Conservation (phyloP, 2,329 filamentous ascomycete species). For the Aspergillus sp. region DNA sequence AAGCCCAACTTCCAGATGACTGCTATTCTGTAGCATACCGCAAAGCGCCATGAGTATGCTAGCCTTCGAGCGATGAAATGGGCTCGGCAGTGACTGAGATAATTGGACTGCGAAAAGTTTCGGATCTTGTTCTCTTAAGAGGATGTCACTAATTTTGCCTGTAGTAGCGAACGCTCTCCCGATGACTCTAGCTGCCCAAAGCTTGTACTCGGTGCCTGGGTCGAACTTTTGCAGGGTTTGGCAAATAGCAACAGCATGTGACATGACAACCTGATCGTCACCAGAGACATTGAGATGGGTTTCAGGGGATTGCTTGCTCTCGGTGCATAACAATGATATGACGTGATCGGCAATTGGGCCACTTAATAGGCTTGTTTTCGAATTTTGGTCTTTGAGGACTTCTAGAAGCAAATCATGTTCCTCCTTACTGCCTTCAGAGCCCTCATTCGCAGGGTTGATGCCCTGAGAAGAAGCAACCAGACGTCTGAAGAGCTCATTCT, state of each 20-base stretch:
- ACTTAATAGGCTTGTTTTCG: constrained; percentile 67
- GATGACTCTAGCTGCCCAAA: constrained; percentile 83
- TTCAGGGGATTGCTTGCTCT: constrained; percentile 66
- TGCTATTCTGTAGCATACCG: constrained; percentile 60
- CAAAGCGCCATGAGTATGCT: constrained; percentile 64
- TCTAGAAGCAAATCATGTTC: constrained; percentile 80
- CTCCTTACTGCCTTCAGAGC: constrained; percentile 70
- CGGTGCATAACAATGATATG: constrained; percentile 62
- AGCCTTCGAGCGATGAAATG: constrained; percentile 56
- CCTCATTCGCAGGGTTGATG: constrained; percentile 69
- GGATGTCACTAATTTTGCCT: constrained; percentile 59
- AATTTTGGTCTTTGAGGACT: constrained; percentile 72
- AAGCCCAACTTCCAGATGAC: constrained; percentile 49
- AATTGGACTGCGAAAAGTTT: constrained; percentile 23
- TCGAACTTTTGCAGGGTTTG: constrained; percentile 68
- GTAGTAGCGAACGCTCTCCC: constrained; percentile 80
- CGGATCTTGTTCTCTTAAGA: constrained; percentile 47
- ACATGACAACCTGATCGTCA: constrained; percentile 63
- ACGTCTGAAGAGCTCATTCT: constrained; percentile 61
- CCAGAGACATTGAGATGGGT: constrained; percentile 68
- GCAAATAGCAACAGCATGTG: constrained; percentile 69
- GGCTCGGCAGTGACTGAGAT: constrained; percentile 12
- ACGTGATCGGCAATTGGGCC: constrained; percentile 57
- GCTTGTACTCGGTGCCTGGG: constrained; percentile 68
- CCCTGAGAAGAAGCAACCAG: constrained; percentile 70